Conservation (phyloP, 2,329 filamentous ascomycete species). For the Amauroascus niger region DNA sequence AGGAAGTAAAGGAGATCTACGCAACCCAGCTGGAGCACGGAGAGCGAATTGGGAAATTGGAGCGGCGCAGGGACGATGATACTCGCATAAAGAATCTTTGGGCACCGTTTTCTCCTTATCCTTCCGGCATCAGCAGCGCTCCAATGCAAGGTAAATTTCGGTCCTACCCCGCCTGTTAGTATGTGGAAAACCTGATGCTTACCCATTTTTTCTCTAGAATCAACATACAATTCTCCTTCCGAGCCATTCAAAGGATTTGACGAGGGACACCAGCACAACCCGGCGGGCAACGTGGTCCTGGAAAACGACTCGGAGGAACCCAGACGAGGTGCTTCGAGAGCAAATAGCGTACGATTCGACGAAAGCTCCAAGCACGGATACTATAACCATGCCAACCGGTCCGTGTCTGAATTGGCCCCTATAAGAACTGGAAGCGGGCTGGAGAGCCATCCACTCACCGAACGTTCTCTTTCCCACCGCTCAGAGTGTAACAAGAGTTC, state of each 20-base stretch:
- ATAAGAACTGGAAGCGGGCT: constrained; percentile 69
- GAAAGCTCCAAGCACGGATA: constrained; percentile 88
- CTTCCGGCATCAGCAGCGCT: constrained; percentile 70
- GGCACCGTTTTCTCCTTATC: constrained; percentile 76
- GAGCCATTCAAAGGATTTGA: constrained; percentile 88
- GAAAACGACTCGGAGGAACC: constrained; percentile 81
- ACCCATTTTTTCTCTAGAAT: constrained; percentile 45
- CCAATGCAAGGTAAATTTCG: constrained; percentile 83
- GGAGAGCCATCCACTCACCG: constrained; percentile 69
- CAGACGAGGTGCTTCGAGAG: constrained; percentile 76
- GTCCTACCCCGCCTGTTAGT: no score
- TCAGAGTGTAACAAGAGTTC: constrained; percentile 93
- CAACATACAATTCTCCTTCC: constrained; percentile 65
- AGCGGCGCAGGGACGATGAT: constrained; percentile 55
- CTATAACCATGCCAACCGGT: constrained; percentile 72
- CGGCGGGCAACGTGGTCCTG: constrained; percentile 71
- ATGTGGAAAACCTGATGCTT: neutral
- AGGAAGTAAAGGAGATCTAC: constrained; percentile 53
- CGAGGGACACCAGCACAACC: constrained; percentile 65
- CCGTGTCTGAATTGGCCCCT: constrained; percentile 72
- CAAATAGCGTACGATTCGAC: constrained; percentile 95
- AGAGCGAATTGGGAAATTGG: constrained; percentile 52
- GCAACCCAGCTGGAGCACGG: constrained; percentile 52
- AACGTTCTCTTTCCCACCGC: constrained; percentile 85
- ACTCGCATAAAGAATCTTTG: constrained; percentile 71